Base-by-base conservation (phyloP, 345 rosid genomes). In the Rhodomyrtus tomentosa region DNA sequence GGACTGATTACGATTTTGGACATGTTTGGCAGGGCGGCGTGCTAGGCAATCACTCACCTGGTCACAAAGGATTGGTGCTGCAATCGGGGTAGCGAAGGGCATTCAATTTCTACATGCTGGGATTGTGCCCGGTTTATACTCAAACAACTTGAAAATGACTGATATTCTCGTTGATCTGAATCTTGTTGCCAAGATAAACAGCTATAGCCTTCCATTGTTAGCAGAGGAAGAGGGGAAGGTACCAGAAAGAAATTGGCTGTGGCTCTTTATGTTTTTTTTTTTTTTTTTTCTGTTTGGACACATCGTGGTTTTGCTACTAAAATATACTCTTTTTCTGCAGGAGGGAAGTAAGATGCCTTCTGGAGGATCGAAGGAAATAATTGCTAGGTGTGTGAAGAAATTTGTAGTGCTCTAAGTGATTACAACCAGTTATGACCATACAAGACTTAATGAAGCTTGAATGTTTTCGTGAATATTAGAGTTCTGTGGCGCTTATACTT, bases 101-200 rank as follows among this genome's bases (percentile, higher is more conserved):
- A 92, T 95, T 83, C 96, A 95, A 81, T 96, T 94, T 90, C 88
- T 96, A 92, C 99, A 96, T 89, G 93, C 98, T 1, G 98, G 98
- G 84, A 93, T 94, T 29, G 94, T 96, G 25, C 98, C 98, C 3
- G 98, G 98, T 59, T 90, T 95, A 86, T 94, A 88, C 86, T 89
- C 96, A 2, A 97, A 97, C 87, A 92, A 93, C 89, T 86, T 97
- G 88, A 97, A 93, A 59, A 91, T 93, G 84, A 95, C 95, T 22
- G 98, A 97, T 88, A 86, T 97, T 90, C 88, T 95, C 42, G 88
- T 97, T 90, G 99, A 95, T 89, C 96, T 91, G 86, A 95, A 93
- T 89, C 93, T 95, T 22, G 90, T 86, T 5, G 92, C 96, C 11
- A 95, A 95, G 88, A 93, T 97, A 84, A 93, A 96, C 89, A 95